Evolutionary conservation across 2,329 filamentous ascomycete genomes (phyloP), one percentile per base, ranked within the genome.

Genomic region (Aspergillus unguis): DNA sequence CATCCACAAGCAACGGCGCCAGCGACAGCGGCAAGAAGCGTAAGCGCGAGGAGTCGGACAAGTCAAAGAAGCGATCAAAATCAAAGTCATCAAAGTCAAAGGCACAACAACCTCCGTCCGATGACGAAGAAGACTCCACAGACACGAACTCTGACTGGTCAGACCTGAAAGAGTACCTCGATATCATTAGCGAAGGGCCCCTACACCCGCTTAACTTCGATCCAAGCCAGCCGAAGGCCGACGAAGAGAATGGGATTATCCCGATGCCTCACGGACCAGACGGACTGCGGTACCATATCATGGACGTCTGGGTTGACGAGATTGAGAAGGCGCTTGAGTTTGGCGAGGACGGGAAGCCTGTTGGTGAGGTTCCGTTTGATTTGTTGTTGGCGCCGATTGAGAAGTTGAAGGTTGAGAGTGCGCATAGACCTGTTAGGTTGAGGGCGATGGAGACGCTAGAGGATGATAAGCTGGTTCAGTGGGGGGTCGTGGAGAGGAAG

Each of bases 231-330:
- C 50, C 58, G 3, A 44, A 58, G 6, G 45, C 48, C 2, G 64
- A 67, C 37, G 66, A 68, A 56, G 58, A 50, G 58, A 64, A 53
- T 3, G 56, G 64, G 44, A 63, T 65, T 37, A 57, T 69, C 36
- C 60, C 66, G 38, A 71, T 74, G 70, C 65, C 73, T 47, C 85
- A 83, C 63, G 83, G 95, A 1, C 88, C 92, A 0, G 88, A 94
- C 62, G 94, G 94, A 0, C 68, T 99, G 69, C 77, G 90, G 57
- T 85, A 95, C 70, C 94, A 99, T 72, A 82, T 92, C 10, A 72
- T 95, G 58, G 94, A 99, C 75, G 81, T 97, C 49, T 97, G 88
- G 84, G 81, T 95, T 6, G 94, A 97, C 70, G 92, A 96, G 78
- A 72, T 92, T 63, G 88, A 92, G 71, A 86, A 85, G 65, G 82